Evolutionary conservation across 2,329 filamentous ascomycete genomes (phyloP).

Genomic region (Alternaria burnsii): DNA sequence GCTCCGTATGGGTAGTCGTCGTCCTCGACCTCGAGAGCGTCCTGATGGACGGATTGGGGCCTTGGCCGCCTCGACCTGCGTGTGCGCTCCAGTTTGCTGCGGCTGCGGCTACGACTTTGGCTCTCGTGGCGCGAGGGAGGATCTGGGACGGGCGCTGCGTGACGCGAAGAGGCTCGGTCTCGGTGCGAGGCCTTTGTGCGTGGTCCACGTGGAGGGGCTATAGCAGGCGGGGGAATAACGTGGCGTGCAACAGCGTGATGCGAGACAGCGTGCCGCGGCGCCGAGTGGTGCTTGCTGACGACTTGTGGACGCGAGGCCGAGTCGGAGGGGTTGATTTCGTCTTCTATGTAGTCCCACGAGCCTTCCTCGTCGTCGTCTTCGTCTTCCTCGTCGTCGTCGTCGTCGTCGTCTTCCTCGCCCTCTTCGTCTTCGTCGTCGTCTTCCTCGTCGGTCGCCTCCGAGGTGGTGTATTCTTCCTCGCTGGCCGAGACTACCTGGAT

Average conservation of each 20-base stretch:
- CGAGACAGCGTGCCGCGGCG: conserved; percentile 31
- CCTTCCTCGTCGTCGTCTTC: conserved; percentile 43
- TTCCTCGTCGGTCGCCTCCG: conserved; percentile 34
- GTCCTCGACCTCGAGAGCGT: conserved; percentile 56
- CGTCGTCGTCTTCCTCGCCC: conserved; percentile 34
- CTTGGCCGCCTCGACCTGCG: conserved; percentile 42
- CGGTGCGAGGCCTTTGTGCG: conserved; percentile 48
- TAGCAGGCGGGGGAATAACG: conserved; percentile 37
- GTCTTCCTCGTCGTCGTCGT: conserved; percentile 31
- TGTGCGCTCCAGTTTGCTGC: conserved; percentile 41
- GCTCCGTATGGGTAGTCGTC: conserved; percentile 56
- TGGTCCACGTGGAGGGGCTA: conserved; percentile 48
- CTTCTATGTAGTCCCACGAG: conserved; percentile 47
- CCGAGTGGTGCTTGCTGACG: conserved; percentile 29
- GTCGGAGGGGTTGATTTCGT: conserved; percentile 58
- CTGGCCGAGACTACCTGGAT: conserved; percentile 43
- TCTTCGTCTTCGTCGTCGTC: conserved; percentile 39
- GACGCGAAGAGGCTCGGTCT: conserved; percentile 51
- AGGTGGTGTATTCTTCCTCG: conserved; percentile 43
- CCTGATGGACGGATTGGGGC: conserved; percentile 49
- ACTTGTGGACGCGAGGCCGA: conserved; percentile 56
- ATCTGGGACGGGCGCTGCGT: conserved; percentile 43
- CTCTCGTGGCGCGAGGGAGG: conserved; percentile 46
- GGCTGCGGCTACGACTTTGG: conserved; percentile 43
- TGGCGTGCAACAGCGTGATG: conserved; percentile 38